Evolutionary conservation across 2,329 filamentous ascomycete genomes (phyloP).

Genomic region (Epichloe amarillans): DNA sequence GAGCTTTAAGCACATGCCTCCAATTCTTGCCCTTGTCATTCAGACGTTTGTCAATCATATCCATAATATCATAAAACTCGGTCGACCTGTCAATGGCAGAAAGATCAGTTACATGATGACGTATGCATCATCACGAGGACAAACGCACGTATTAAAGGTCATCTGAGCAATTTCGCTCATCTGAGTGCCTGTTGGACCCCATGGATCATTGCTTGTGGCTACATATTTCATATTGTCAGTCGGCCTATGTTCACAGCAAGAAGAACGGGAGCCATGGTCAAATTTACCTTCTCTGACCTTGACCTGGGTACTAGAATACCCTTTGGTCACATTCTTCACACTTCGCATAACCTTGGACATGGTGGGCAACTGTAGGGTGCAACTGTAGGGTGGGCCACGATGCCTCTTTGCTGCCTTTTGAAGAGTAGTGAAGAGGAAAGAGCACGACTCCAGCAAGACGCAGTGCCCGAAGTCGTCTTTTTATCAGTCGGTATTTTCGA

Average conservation of each 20-base stretch:
- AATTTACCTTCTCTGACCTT: constrained; percentile 86
- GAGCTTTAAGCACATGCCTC: constrained; percentile 92
- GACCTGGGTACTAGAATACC: constrained; percentile 90
- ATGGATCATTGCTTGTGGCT: constrained; percentile 98
- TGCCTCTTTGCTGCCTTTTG: constrained; percentile 2
- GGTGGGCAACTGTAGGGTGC: constrained; percentile 20
- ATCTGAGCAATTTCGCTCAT: constrained; percentile 98
- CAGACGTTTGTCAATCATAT: constrained; percentile 96
- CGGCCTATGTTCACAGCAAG: neutral
- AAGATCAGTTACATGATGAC: neutral
- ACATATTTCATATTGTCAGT: constrained; percentile 12
- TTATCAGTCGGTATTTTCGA: neutral
- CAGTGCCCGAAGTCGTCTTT: neutral
- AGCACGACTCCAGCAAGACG: neutral
- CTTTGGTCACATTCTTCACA: constrained; percentile 99
- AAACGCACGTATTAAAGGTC: constrained; percentile 89
- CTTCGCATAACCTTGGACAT: constrained; percentile 98
- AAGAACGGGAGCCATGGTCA: neutral
- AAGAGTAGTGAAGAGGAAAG: neutral
- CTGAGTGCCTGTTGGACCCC: constrained; percentile 93
- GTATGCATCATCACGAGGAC: neutral
- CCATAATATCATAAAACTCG: constrained; percentile 99
- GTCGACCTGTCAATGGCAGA: constrained; percentile 48
- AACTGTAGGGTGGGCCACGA: constrained; percentile 7
- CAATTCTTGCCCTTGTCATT: constrained; percentile 99